Evolutionary conservation across 2,329 filamentous ascomycete genomes (phyloP).

Genomic region (Diaporthe citriasiana): DNA sequence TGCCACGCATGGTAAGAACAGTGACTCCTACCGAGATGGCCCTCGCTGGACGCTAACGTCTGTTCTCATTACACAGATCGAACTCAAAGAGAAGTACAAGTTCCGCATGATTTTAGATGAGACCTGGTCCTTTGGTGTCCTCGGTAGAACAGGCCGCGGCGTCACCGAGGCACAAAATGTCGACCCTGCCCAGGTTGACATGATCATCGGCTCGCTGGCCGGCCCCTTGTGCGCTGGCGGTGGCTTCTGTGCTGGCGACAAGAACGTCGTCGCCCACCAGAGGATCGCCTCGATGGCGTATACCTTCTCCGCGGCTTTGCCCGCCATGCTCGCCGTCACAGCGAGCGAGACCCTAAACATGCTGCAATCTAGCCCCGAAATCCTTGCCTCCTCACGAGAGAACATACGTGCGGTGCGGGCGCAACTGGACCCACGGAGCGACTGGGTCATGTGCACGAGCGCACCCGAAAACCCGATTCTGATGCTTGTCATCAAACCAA

Average conservation of each 20-base stretch:
- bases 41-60: background rate
- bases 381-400: constrained; percentile 83
- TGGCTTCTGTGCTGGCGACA: constrained; percentile 93
- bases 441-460: constrained; percentile 91
- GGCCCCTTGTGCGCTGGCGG: constrained; percentile 93
- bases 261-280: constrained; percentile 95
- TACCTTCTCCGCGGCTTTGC: constrained; percentile 94
- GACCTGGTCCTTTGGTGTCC: constrained; percentile 95
- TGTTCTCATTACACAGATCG: constrained; percentile 68
- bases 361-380: constrained; percentile 88
- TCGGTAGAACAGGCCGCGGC: constrained; percentile 91
- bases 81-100: constrained; percentile 96
- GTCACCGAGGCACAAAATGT: constrained; percentile 98
- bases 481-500: constrained; percentile 85
- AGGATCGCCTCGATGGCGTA: constrained; percentile 93
- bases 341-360: constrained; percentile 91
- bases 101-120: constrained; percentile 98
- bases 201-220: constrained; percentile 94
- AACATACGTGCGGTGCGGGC: constrained; percentile 88
- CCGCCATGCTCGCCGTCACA: constrained; percentile 94
- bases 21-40: background rate
- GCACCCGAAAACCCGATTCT: constrained; percentile 88
- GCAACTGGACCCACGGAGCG: constrained; percentile 91
- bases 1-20: constrained; percentile 82
- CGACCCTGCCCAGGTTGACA: constrained; percentile 92